A percentile compares a stretch with the other conserved stretches of the same genome.
Evolutionary conservation across 139 green algal species (phyloP).

Genomic region (Bryopsis sp.): DNA sequence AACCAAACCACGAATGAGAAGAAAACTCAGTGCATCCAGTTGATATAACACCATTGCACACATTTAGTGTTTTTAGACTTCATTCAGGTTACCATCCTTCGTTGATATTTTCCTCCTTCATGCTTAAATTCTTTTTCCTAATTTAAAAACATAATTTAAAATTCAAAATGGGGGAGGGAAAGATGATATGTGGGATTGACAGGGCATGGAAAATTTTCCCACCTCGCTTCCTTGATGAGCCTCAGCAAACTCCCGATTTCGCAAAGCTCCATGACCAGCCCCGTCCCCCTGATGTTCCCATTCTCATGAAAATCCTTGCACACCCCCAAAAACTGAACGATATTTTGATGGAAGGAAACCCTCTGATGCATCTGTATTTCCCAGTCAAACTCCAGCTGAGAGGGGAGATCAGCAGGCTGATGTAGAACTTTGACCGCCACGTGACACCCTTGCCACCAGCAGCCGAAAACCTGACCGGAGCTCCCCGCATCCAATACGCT

Average conservation of each 20-base stretch:
- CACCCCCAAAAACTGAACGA: constrained; percentile 14
- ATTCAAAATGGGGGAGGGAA: background rate
- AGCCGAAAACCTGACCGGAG: background rate
- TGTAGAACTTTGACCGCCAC: constrained; percentile 12
- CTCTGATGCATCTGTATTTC: background rate
- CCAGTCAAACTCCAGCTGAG: too few species aligned
- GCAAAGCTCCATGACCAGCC: constrained; percentile 15
- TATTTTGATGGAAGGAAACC: background rate
- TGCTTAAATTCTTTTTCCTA: too few species aligned
- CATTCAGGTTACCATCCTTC: too few species aligned
- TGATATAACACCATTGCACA: too few species aligned
- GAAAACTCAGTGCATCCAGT: too few species aligned
- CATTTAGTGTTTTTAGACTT: too few species aligned
- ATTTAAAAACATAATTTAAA: background rate
- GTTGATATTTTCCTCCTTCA: too few species aligned
- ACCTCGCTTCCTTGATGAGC: constrained; percentile 3
- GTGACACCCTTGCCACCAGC: background rate
- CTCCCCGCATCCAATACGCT: too few species aligned
- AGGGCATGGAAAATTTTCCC: background rate
- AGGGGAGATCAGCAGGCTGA: too few species aligned
- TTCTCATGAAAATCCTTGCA: background rate
- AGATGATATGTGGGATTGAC: background rate
- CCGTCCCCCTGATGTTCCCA: background rate
- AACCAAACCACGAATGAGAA: too few species aligned
- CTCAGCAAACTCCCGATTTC: background rate